Evolutionary conservation across 495 filamentous ascomycete species (phyloP).

Genomic region (Entonaema liquescens): DNA sequence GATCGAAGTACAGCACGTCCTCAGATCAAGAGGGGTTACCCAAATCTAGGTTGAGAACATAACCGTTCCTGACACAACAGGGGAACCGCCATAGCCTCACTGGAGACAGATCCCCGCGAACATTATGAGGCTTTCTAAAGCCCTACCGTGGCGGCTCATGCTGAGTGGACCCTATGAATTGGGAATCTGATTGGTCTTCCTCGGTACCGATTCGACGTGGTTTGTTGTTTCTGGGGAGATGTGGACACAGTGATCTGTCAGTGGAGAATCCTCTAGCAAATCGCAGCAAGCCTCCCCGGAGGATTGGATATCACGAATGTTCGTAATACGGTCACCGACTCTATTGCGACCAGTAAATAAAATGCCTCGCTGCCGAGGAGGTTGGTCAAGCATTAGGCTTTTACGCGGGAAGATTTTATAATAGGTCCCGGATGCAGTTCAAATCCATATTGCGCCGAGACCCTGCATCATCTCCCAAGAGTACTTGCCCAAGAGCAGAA

Average conservation of each 20-base stretch:
- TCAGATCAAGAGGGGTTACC: conserved; percentile 1
- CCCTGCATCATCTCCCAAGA: not conserved
- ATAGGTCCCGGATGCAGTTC: not conserved
- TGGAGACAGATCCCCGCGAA: not conserved
- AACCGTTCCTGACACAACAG: not conserved
- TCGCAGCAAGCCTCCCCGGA: not conserved
- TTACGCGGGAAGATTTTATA: not conserved
- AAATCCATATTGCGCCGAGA: not conserved
- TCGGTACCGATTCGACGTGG: not conserved
- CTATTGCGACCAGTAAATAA: not conserved
- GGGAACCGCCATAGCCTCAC: conserved; percentile 3
- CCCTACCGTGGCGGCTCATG: not conserved
- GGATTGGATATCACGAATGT: conserved; percentile 2
- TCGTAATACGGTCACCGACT: conserved; percentile 2
- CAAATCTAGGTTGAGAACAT: not conserved
- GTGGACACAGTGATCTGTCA: conserved; percentile 5
- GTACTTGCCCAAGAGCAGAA: not conserved
- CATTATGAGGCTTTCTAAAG: not conserved
- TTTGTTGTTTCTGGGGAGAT: not conserved
- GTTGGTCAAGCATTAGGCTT: not conserved
- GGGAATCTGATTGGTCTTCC: not conserved
- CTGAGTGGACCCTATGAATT: not conserved
- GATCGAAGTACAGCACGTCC: not conserved
- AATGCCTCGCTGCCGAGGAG: not conserved
- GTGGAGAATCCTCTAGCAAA: not conserved